Evolutionary conservation across 768 basidiomycete genomes (phyloP).

Genomic region (Trametes punicea): DNA sequence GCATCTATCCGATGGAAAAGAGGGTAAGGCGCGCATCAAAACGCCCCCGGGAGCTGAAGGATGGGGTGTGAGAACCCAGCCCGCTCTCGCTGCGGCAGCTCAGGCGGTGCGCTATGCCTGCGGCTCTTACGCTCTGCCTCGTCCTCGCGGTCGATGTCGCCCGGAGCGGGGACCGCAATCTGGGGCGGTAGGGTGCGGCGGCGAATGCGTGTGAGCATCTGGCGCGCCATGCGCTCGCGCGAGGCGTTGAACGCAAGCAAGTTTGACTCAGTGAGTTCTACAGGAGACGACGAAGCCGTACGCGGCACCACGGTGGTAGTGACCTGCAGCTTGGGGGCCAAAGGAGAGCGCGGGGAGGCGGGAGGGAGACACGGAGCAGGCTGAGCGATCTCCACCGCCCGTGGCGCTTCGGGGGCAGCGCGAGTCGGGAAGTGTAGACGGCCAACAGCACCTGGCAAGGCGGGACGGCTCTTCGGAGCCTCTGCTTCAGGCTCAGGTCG

Average conservation of each 20-base stretch:
- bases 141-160: slow-evolving; percentile 31
- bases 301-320: slow-evolving; percentile 49
- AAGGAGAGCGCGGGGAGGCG: slow-evolving; percentile 35
- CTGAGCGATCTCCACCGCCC: slow-evolving; percentile 22
- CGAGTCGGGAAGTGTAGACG: slow-evolving; percentile 29
- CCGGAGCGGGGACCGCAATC: slow-evolving; percentile 13
- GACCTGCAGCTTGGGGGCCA: slow-evolving; percentile 42
- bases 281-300: slow-evolving; percentile 39
- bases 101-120: slow-evolving; percentile 63
- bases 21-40: slow-evolving; percentile 35
- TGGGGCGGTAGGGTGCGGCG: slow-evolving; percentile 49
- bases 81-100: slow-evolving; percentile 49
- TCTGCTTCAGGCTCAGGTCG: background rate
- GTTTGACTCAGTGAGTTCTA: slow-evolving; percentile 52
- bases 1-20: background rate
- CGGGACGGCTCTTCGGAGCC: slow-evolving; percentile 13
- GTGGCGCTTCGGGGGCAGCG: slow-evolving; percentile 17
- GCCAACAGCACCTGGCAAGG: slow-evolving; percentile 24
- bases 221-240: slow-evolving; percentile 53
- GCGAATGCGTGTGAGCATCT: slow-evolving; percentile 64
- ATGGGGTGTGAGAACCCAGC: slow-evolving; percentile 57
- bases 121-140: slow-evolving; percentile 35
- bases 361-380: slow-evolving; percentile 31
- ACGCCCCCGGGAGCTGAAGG: slow-evolving; percentile 55
- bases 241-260: slow-evolving; percentile 45